A percentile compares a stretch with the other conserved stretches of the same genome.
phyloP scores from a whole-genome alignment of 495 filamentous ascomycete species.

The Rusavskia elegans region DNA sequence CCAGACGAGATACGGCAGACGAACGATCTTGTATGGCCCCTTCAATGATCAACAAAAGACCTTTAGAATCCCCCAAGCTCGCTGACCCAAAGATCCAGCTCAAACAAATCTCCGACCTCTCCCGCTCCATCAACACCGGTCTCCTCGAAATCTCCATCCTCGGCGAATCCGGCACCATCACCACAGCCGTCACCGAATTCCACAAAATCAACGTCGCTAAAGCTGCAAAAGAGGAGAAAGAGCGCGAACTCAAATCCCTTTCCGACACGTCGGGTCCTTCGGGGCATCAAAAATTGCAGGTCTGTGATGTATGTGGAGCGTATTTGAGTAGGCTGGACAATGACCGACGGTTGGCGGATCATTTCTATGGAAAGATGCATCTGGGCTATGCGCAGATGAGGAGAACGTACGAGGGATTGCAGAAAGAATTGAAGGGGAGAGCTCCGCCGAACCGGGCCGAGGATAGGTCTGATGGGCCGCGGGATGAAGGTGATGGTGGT shows the following conservation, averaged over 20 bases:
- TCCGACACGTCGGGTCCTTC: slow-evolving; percentile 80
- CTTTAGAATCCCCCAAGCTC: no score
- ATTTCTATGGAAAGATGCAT: slow-evolving; percentile 99
- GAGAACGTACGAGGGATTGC: slow-evolving; percentile 71
- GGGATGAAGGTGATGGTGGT: slow-evolving; percentile 33
- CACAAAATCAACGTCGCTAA: slow-evolving; percentile 69
- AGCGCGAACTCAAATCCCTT: slow-evolving; percentile 82
- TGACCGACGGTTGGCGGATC: slow-evolving; percentile 82
- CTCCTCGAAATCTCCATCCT: slow-evolving; percentile 74
- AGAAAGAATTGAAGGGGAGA: slow-evolving; percentile 68
- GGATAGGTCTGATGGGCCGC: slow-evolving; percentile 15
- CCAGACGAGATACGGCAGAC: slow-evolving; percentile 95
- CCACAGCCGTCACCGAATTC: slow-evolving; percentile 68
- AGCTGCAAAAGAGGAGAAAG: slow-evolving; percentile 66
- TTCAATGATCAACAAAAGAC: no score
- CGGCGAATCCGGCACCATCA: slow-evolving; percentile 66
- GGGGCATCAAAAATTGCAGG: slow-evolving; percentile 94
- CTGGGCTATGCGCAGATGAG: slow-evolving; percentile 96
- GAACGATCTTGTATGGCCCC: slow-evolving; percentile 48
- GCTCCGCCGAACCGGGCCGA: slow-evolving; percentile 43
- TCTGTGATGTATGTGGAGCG: slow-evolving; percentile 94
- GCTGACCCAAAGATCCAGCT: slow-evolving; percentile 28
- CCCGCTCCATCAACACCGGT: slow-evolving; percentile 63
- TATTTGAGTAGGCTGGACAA: slow-evolving; percentile 88
- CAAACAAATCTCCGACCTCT: slow-evolving; percentile 74